phyloP scores from a whole-genome alignment of 108 stramenopile species.

The Nitzschia putrida region DNA sequence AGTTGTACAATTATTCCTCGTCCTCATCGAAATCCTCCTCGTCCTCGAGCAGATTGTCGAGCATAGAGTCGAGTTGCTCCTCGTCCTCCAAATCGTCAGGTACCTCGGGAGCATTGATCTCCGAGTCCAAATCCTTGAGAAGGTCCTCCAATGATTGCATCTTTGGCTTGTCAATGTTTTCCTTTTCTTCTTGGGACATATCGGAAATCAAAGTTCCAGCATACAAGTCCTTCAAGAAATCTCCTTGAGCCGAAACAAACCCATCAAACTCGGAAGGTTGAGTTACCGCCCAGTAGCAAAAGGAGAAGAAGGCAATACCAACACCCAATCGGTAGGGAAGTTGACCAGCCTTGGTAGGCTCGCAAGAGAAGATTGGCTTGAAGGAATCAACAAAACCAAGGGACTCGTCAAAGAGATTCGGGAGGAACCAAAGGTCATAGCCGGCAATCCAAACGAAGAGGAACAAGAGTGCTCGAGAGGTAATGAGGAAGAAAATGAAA shows the following conservation, averaged over 20 bases:
- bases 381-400: slow-evolving; percentile 95
- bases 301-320: slow-evolving; percentile 88
- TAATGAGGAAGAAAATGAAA: slow-evolving; percentile 90
- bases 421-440: slow-evolving; percentile 96
- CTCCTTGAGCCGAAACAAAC: slow-evolving; percentile 93
- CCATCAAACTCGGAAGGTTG: slow-evolving; percentile 99
- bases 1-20: slow-evolving; percentile 43
- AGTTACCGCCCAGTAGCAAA: slow-evolving; percentile 96
- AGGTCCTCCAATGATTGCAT: slow-evolving; percentile 94
- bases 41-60: slow-evolving; percentile 71
- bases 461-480: slow-evolving; percentile 86
- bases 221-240: slow-evolving; percentile 98
- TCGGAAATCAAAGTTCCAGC: slow-evolving; percentile 95
- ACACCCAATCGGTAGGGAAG: slow-evolving; percentile 90
- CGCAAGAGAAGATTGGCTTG: slow-evolving; percentile 89
- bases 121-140: slow-evolving; percentile 81
- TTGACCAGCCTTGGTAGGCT: slow-evolving; percentile 85
- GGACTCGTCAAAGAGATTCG: slow-evolving; percentile 96
- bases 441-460: slow-evolving; percentile 94
- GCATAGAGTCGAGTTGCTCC: slow-evolving; percentile 68
- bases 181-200: slow-evolving; percentile 93
- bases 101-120: slow-evolving; percentile 72
- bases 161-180: slow-evolving; percentile 97
- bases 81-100: slow-evolving; percentile 74
- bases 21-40: slow-evolving; percentile 68